A percentile compares a stretch with the other conserved stretches of the same genome.
These are phyloP conservation scores for Talaromyces sp. DNA, from an alignment of 2,329 filamentous ascomycete species.

Conservation along the genomic window DNA sequence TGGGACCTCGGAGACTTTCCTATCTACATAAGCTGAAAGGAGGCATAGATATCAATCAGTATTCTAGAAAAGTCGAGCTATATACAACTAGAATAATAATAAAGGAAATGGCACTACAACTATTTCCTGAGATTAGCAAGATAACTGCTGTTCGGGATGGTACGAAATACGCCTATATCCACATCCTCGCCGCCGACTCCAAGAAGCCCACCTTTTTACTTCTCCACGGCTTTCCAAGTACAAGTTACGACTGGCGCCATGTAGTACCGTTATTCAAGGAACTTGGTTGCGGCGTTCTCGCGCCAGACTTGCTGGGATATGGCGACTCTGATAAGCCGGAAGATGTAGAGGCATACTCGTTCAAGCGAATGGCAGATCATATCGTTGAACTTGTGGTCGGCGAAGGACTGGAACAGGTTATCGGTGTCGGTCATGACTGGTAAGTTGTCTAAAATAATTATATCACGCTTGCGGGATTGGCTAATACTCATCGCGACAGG, in stretches of 20 bases:
- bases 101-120: constrained; percentile 8
- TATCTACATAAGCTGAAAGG: not conserved
- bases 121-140: constrained; percentile 10
- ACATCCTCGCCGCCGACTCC: constrained; percentile 20
- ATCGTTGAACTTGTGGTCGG: constrained; percentile 33
- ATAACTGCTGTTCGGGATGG: constrained; percentile 8
- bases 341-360: constrained; percentile 26
- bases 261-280: constrained; percentile 36
- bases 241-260: constrained; percentile 43
- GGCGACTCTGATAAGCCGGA: constrained; percentile 34
- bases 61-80: no score
- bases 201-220: constrained; percentile 41
- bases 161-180: constrained; percentile 29
- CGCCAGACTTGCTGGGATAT: constrained; percentile 42
- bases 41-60: not conserved
- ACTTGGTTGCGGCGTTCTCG: constrained; percentile 44
- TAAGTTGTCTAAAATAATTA: not conserved
- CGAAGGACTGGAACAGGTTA: constrained; percentile 22
- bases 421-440: constrained; percentile 27
- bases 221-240: constrained; percentile 51
- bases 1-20: not conserved
- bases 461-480: not conserved
- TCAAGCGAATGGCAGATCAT: constrained; percentile 32
- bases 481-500: not conserved
- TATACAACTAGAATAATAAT: no score